A percentile compares a stretch with the other conserved stretches of the same genome.
These are phyloP conservation scores for Tilletia indica DNA, from an alignment of 1,284 basidiomycete species.

Conservation along the genomic window DNA sequence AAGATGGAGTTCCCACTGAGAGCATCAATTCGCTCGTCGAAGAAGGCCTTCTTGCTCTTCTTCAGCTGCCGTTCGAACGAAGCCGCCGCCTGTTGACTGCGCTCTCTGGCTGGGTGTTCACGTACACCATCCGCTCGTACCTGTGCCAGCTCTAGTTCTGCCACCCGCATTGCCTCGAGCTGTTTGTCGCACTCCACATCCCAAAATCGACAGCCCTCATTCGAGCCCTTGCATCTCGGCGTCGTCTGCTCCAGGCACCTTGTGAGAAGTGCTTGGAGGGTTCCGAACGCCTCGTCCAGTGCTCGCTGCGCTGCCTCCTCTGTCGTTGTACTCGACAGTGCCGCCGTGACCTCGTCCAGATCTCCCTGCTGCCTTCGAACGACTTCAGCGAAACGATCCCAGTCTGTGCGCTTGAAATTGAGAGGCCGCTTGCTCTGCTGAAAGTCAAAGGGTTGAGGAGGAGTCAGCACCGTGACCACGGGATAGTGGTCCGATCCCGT, in stretches of 20 bases:
- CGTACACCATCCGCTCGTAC: too few species aligned
- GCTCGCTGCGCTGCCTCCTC: too few species aligned
- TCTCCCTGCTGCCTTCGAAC: too few species aligned
- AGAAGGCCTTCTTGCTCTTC: too few species aligned
- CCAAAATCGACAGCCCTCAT: too few species aligned
- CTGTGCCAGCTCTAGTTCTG: too few species aligned
- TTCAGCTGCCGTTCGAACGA: neutral
- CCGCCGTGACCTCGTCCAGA: neutral
- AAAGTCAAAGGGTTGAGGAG: too few species aligned
- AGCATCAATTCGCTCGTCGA: too few species aligned
- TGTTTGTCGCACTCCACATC: too few species aligned
- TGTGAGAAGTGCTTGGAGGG: neutral
- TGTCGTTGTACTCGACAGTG: too few species aligned
- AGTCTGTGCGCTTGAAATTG: neutral
- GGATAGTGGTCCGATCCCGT: slow-evolving; percentile 7
- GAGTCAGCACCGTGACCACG: neutral
- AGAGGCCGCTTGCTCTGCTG: neutral
- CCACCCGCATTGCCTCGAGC: too few species aligned
- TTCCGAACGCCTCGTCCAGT: neutral
- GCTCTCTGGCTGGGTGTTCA: neutral
- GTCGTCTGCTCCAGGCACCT: neutral
- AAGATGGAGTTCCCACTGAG: neutral
- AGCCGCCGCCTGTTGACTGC: neutral
- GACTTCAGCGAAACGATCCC: too few species aligned
- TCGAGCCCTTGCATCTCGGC: neutral